Evolutionary conservation across 306 rosid species (phyloP).

Genomic region (Acmispon strigosus): DNA sequence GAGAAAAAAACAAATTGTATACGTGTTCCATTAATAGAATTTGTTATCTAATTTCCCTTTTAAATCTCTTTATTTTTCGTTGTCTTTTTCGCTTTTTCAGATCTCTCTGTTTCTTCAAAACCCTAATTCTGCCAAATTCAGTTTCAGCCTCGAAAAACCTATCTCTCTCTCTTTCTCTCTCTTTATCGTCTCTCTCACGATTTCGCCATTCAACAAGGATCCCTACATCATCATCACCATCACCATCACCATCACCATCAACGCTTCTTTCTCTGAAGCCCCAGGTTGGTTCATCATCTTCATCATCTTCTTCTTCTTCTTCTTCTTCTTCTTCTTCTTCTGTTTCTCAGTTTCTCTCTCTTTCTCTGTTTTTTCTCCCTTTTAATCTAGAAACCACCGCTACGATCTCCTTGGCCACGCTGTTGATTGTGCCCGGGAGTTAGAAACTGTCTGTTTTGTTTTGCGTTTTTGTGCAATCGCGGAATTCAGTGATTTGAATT

Average conservation of each 20-base stretch:
- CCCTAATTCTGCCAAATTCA: conserved; percentile 62
- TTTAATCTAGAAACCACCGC: not conserved
- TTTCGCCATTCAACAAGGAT: conserved; percentile 24
- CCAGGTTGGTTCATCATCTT: conserved; percentile 33
- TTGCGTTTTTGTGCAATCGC: not conserved
- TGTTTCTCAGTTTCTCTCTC: not conserved
- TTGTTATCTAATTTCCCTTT: not conserved
- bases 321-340: not conserved
- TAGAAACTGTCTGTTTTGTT: not conserved
- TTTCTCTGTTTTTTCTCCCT: too few species aligned
- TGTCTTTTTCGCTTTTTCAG: not conserved
- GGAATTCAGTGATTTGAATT: conserved; percentile 13
- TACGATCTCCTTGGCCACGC: conserved; percentile 7
- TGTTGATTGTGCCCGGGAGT: not conserved
- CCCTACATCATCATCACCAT: conserved; percentile 5
- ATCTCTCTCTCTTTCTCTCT: conserved; percentile 28
- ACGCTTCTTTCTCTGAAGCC: conserved; percentile 10
- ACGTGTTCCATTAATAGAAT: not conserved
- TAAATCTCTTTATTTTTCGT: not conserved
- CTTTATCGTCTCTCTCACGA: conserved; percentile 7
- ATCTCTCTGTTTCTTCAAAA: conserved; percentile 44
- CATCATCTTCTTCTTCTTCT: not conserved
- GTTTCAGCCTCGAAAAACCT: conserved; percentile 55
- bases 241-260: conserved; percentile 3
- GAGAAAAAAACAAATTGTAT: too few species aligned